These are phyloP conservation scores for Plasmodium berghei DNA, from an alignment of 169 alveolate genomes.

Conservation along the genomic window DNA sequence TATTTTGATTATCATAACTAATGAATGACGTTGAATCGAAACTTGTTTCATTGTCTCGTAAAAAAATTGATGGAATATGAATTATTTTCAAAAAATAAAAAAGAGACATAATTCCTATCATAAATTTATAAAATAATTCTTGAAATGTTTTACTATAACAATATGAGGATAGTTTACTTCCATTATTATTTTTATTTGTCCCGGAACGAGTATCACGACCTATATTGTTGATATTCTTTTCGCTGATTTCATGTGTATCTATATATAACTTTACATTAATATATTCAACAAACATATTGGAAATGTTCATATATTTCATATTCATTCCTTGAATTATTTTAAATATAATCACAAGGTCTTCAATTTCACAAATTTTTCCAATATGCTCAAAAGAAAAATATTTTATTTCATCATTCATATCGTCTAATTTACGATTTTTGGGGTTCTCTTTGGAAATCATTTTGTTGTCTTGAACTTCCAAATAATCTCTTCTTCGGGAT, in stretches of 20 bases:
- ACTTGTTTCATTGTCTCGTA: slow-evolving; percentile 18
- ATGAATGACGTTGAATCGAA: slow-evolving; percentile 1
- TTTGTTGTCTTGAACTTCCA: not conserved
- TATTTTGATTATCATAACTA: not conserved
- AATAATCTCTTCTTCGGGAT: not conserved
- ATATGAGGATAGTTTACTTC: not conserved
- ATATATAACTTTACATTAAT: slow-evolving; percentile 11
- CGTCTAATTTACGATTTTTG: not conserved
- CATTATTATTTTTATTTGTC: not conserved
- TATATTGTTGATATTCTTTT: not conserved
- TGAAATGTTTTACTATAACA: slow-evolving; percentile 40
- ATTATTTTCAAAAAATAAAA: slow-evolving; percentile 56
- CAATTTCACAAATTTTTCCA: slow-evolving; percentile 13
- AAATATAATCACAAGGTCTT: slow-evolving; percentile 50
- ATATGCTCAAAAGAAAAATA: not conserved
- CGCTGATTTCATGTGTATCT: not conserved
- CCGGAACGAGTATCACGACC: not conserved
- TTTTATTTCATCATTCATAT: not conserved
- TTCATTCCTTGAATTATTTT: slow-evolving; percentile 23
- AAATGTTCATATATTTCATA: slow-evolving; percentile 19
- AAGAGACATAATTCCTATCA: slow-evolving; percentile 53
- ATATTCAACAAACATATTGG: slow-evolving; percentile 52
- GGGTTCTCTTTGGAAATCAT: not conserved
- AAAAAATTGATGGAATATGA: slow-evolving; percentile 49
- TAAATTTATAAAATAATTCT: slow-evolving; percentile 48